Evolutionary conservation across 2,329 filamentous ascomycete genomes (phyloP).

Genomic region (Karstenula rhodostoma): DNA sequence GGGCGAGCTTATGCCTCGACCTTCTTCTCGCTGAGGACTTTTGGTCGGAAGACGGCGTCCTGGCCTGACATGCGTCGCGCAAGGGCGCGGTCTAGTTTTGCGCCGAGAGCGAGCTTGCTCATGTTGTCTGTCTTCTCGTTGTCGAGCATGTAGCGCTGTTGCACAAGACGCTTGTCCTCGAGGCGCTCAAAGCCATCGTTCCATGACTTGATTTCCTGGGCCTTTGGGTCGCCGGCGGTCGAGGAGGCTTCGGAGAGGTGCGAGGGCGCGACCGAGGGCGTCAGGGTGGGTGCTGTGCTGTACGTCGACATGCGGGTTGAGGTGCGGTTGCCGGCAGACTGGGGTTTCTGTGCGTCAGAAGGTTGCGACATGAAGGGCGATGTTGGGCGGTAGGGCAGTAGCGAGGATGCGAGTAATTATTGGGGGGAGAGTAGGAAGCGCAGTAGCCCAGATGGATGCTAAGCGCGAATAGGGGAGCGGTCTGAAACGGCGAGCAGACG

Average conservation of each 20-base stretch:
- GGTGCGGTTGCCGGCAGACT: conserved; percentile 48
- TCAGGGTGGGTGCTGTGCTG: conserved; percentile 59
- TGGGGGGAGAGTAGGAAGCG: conserved; percentile 9
- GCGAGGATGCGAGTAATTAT: conserved; percentile 23
- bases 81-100: conserved; percentile 88
- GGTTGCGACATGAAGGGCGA: conserved; percentile 29
- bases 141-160: conserved; percentile 81
- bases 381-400: conserved; percentile 11
- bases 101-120: conserved; percentile 85
- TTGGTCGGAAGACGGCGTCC: conserved; percentile 81
- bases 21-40: conserved; percentile 48
- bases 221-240: conserved; percentile 55
- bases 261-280: conserved; percentile 59
- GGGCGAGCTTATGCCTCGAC: conserved; percentile 32
- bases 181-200: conserved; percentile 83
- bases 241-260: conserved; percentile 49
- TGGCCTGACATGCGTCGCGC: conserved; percentile 86
- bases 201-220: conserved; percentile 76
- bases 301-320: conserved; percentile 60
- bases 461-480: conserved; percentile 27
- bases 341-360: conserved; percentile 38
- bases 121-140: conserved; percentile 83
- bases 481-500: conserved; percentile 38
- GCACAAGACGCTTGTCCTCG: conserved; percentile 84
- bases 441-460: conserved; percentile 22